These are phyloP conservation scores for Leptomonas seymouri DNA, from an alignment of 208 protist genomes.

Conservation along the genomic window DNA sequence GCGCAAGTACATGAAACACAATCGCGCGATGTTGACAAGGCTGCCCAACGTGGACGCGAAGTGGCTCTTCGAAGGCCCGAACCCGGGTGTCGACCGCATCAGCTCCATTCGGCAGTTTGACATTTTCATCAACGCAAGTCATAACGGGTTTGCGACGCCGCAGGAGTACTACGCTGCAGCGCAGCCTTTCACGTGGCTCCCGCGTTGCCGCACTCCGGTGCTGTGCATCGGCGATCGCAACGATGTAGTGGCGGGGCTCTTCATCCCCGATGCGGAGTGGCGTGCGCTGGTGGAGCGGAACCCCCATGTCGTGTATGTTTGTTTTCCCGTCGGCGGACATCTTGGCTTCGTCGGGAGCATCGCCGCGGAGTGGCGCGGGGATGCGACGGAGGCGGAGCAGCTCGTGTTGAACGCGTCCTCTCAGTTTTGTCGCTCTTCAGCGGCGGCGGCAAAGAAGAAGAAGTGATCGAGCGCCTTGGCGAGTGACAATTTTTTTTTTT, in stretches of 20 bases:
- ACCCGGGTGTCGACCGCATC: conserved; percentile 28
- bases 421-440: conserved; percentile 15
- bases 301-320: conserved; percentile 39
- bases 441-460: neutral
- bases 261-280: conserved; percentile 30
- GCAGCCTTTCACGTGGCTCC: conserved; percentile 45
- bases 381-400: conserved; percentile 28
- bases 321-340: conserved; percentile 62
- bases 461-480: too few species aligned
- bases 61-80: conserved; percentile 34
- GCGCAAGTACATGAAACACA: conserved; percentile 40
- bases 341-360: conserved; percentile 56
- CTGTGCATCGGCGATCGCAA: conserved; percentile 52
- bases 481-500: too few species aligned
- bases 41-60: conserved; percentile 37
- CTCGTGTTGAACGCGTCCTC: conserved; percentile 16
- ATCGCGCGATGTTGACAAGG: conserved; percentile 44
- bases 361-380: conserved; percentile 27
- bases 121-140: conserved; percentile 44
- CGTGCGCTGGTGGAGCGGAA: conserved; percentile 29
- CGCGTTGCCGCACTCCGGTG: conserved; percentile 32
- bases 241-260: conserved; percentile 55
- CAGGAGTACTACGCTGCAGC: conserved; percentile 50
- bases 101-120: conserved; percentile 43
- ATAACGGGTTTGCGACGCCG: conserved; percentile 47